Base-by-base conservation (phyloP, 805 yeast genomes). In the Naumovozyma baii region DNA sequence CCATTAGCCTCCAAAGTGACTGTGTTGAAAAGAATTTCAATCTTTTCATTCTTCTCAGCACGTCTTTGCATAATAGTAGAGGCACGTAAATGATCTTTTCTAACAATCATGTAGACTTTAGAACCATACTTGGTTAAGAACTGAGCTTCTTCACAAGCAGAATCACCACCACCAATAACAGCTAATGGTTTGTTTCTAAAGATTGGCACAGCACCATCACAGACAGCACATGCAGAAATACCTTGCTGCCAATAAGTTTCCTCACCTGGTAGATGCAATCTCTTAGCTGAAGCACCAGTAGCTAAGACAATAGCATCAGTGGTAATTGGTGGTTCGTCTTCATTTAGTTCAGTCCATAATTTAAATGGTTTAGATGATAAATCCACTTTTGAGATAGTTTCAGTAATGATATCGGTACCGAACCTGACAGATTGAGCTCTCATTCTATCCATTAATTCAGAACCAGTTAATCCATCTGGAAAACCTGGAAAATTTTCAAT, bases 141-240 rank as follows among this genome's bases (percentile, higher is more conserved):
- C 50, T 84, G 70, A 25, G 99, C 98, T 70, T 92, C 99, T 70
- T 92, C 99, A 66, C 97, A 94, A 15, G 99, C 99, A 51, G 96
- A 87, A 67, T 92, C 99, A 64, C 99, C 99, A 51, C 99, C 99
- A 44, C 99, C 99, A 51, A 92, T 72, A 42, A 92, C 99, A 18
- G 96, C 97, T 62, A 92, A 76, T 31, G 98, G 97, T 68, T 87
- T 83, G 73, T 92, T 83, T 74, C 97, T 84, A 73, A 92, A 92
- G 54, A 92, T 88, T 54, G 99, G 99, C 37, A 92, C 94, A 26
- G 99, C 99, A 67, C 99, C 99, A 63, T 92, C 99, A 70, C 99
- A 92, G 46, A 92, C 98, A 31, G 99, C 99, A 73, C 99, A 92
- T 14, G 99, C 99, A 52, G 95, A 84, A 51, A 92, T 92, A 65